Base-by-base conservation (phyloP, 176 grass and related monocot species). In the Oryza meyeriana region DNA sequence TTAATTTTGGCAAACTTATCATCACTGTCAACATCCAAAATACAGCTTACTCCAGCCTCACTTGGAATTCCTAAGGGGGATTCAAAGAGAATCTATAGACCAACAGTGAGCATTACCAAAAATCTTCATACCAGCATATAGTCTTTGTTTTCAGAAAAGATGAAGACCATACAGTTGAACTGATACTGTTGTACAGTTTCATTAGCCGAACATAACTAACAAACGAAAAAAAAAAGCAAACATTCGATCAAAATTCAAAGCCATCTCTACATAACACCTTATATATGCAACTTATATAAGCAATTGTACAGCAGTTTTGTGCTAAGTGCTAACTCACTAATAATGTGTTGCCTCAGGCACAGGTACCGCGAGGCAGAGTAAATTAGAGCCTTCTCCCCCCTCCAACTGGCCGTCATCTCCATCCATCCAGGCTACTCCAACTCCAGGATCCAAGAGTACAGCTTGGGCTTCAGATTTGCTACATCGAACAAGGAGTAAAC, bases 301-400 rank as follows among this genome's bases (percentile, higher is more conserved):
- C 33, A 83, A 85, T 83, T 79, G 73, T 79, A 58, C 59, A 79
- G 12, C 34, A 77, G 35, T 8, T 75, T 36, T 17, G 68, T 69
- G 40, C 64, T 68, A 52, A 18, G 47, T 36, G 52, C 41, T 65
- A 89, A 78, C 71, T 78, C 89, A 84, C 73, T 70, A 77, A 82
- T 77, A 77, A 10, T 30, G n/a, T 33, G 69, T 67, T 25, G 38
- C 87, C 64, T 78, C 69, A 34, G 81, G 55, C 59, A 88, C 17
- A 18, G 91, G 91, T 59, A 97, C 83, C 1, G 94, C 88, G 14
- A 94, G 88, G 61, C 82, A 90, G 27, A 94, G 80, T 85, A 97
- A 74, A 10, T 77, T 47, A 10, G 76, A 82, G 64, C 11, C 68
- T 67, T 75, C 68, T 44, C 29, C 61, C 10, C 61, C 40, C 35